phyloP scores from a whole-genome alignment of 768 basidiomycete genomes.

The Amanita thiersii region DNA sequence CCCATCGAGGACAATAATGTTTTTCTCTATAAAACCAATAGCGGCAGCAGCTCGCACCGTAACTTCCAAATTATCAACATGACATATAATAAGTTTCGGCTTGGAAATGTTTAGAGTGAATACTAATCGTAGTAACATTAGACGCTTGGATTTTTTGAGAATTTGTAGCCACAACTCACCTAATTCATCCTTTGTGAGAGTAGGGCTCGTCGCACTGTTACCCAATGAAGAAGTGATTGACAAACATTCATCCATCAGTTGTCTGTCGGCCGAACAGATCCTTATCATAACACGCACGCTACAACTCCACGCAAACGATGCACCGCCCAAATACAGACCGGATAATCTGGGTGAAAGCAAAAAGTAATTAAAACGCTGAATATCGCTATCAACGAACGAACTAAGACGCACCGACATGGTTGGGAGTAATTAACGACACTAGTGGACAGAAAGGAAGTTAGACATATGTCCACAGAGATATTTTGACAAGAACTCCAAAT shows the following conservation, averaged over 20 bases:
- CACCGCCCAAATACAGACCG: conserved; percentile 39
- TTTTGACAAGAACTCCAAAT: too few relatives aligned
- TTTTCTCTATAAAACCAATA: conserved; percentile 31
- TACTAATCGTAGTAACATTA: not conserved
- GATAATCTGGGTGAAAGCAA: conserved; percentile 32
- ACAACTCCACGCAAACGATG: conserved; percentile 44
- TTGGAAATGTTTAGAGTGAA: not conserved
- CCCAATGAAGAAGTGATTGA: conserved; percentile 29
- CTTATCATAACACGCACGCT: conserved; percentile 38
- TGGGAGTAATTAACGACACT: not conserved
- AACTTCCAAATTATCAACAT: conserved; percentile 29
- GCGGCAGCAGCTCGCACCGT: conserved; percentile 21
- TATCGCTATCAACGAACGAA: not conserved
- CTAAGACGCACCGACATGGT: not conserved
- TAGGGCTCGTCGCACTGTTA: not conserved
- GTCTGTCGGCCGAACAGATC: conserved; percentile 48
- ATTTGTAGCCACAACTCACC: not conserved
- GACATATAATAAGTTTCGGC: not conserved
- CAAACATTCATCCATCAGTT: conserved; percentile 34
- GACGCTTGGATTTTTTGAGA: not conserved
- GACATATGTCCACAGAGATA: not conserved
- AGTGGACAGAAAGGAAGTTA: not conserved
- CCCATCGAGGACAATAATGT: conserved; percentile 15
- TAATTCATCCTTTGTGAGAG: not conserved
- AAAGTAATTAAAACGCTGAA: not conserved